These are phyloP conservation scores for Kalaharituber pfeilii DNA, from an alignment of 2,329 filamentous ascomycete species.

Conservation along the genomic window DNA sequence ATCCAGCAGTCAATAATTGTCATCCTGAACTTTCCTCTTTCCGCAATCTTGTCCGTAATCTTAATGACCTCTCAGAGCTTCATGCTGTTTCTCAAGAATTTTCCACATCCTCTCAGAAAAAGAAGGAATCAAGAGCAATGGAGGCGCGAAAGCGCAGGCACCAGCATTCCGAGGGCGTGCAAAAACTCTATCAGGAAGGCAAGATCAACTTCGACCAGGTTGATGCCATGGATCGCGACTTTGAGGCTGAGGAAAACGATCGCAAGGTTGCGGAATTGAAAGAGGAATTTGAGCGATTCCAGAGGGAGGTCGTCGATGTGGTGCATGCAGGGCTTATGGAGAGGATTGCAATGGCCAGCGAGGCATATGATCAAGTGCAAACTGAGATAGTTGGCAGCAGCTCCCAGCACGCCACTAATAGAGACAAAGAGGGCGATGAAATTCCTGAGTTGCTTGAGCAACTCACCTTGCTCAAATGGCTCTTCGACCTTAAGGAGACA, in stretches of 20 bases:
- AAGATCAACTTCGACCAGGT: conserved; percentile 38
- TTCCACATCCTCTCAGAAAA: conserved; percentile 38
- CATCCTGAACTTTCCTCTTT: conserved; percentile 76
- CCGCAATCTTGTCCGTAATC: conserved; percentile 51
- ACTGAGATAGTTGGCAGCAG: conserved; percentile 56
- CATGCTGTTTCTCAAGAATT: conserved; percentile 49
- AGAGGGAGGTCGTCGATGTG: conserved; percentile 64
- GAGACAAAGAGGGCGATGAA: conserved; percentile 84
- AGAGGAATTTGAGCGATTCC: conserved; percentile 67
- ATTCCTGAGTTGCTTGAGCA: conserved; percentile 88
- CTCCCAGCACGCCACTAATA: conserved; percentile 54
- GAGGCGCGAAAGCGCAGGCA: conserved; percentile 39
- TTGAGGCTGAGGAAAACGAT: conserved; percentile 50
- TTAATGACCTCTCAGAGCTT: conserved; percentile 58
- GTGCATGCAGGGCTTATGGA: conserved; percentile 63
- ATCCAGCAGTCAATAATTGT: conserved; percentile 89
- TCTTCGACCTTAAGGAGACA: conserved; percentile 83
- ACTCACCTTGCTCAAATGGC: conserved; percentile 86
- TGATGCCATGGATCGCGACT: conserved; percentile 53
- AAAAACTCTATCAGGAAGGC: conserved; percentile 31
- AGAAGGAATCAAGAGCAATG: conserved; percentile 38
- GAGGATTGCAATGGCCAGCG: conserved; percentile 54
- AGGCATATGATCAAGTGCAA: conserved; percentile 60
- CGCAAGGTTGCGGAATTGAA: conserved; percentile 57
- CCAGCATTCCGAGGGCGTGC: conserved; percentile 55